Base-by-base conservation (phyloP, 768 basidiomycete genomes). In the Hygrophorus pudorinus region DNA sequence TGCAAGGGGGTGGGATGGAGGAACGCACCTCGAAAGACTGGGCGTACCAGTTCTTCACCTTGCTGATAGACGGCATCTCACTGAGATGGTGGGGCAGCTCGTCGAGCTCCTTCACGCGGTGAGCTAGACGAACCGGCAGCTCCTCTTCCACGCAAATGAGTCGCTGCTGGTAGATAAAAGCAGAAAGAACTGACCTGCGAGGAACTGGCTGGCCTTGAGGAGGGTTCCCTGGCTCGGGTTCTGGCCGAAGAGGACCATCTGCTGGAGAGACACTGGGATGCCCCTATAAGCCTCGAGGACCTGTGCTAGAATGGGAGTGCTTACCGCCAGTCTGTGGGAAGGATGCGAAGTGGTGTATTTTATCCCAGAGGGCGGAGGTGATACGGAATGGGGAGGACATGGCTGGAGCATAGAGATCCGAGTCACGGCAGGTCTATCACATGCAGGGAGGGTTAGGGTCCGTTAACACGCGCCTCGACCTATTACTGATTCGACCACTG, bases 31-130 rank as follows among this genome's bases (percentile, higher is more conserved):
- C n/a, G n/a, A n/a, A n/a, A n/a, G n/a, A n/a, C n/a, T n/a, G n/a
- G n/a, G n/a, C n/a, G 62, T 99, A 99, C 96, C 96, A 99, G 56
- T 94, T 84, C 68, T 92, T 93, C 48, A 99, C 88, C 59, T 87
- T 92, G 46, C 80, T 78, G 51, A 99, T 97, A 31, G 85, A 86
- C 0, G 84, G 79, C 94, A 96, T 96, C 37, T 76, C 76, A 54
- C 81, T 82, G 41, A 99, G 72, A 44, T 88, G 85, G 64, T 97
- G 87, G 0, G 96, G 96, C 3, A 99, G 73, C 52, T 87, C 80
- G 53, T 97, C 91, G 21, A 99, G 77, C 63, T 99, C 96, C 60
- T 91, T 91, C 16, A 94, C 93, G 21, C 96, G 78, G 60, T 99
- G 96, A 0, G 92, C 92, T 14, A 99, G 75, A 13, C 96, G 80